These are phyloP conservation scores for Fusarium udum DNA, from an alignment of 2,329 filamentous ascomycete genomes.

Conservation along the genomic window DNA sequence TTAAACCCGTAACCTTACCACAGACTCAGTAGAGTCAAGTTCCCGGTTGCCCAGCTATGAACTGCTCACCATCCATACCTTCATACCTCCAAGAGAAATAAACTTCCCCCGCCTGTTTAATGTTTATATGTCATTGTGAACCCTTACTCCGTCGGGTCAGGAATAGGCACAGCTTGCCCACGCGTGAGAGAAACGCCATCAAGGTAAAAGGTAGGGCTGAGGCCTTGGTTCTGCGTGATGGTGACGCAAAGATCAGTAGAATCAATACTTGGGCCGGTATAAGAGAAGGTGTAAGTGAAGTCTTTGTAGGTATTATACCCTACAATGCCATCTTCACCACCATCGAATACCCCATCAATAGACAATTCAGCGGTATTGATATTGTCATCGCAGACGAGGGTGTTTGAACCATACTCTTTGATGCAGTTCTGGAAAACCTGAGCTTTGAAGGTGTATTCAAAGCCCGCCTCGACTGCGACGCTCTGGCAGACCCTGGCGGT, in stretches of 20 bases:
- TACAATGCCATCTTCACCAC: fast-evolving
- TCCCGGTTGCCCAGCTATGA: no score
- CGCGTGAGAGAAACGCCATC: background rate
- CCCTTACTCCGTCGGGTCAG: background rate
- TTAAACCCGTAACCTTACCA: no score
- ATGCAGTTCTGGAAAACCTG: background rate
- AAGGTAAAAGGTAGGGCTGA: background rate
- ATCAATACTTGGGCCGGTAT: background rate
- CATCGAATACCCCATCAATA: background rate
- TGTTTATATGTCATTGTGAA: fast-evolving
- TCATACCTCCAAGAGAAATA: background rate
- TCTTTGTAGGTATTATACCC: background rate
- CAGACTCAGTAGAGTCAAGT: no score
- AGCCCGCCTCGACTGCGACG: background rate
- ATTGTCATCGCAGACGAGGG: fast-evolving
- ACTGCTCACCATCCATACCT: fast-evolving
- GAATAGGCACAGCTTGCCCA: background rate
- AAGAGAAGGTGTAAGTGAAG: background rate
- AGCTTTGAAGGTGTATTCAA: background rate
- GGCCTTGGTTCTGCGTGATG: background rate
- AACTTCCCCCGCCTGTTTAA: fast-evolving
- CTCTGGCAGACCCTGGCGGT: background rate
- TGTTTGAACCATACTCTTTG: background rate
- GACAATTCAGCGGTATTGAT: background rate
- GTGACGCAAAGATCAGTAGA: background rate